Base-by-base conservation (phyloP, 176 grass and related monocot genomes). In the Pontederia paniculata region DNA sequence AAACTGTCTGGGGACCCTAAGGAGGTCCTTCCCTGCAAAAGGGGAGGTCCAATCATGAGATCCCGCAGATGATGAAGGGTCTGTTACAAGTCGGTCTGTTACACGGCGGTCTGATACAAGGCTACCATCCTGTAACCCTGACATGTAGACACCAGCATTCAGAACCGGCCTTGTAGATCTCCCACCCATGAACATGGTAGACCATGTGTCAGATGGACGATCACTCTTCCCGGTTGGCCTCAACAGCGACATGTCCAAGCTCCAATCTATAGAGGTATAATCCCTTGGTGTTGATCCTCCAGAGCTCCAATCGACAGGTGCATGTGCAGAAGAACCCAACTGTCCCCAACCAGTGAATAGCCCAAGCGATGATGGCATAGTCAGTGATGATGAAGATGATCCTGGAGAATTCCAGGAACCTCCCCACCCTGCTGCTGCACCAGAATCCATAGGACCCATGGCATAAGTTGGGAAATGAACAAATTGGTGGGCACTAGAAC, bases 201-300 rank as follows among this genome's bases (percentile, higher is more conserved):
- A 90, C 93, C 93, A 97, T 54, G 93, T 97, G 46, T 87, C 82
- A 0, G 83, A 84, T 63, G 90, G 63, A 60, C 72, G 52, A 12
- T 95, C 78, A 42, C 73, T 80, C 70, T 76, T 83, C 44, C 55
- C 62, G 44, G 80, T 64, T 13, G 79, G 70, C 69, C 86, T 90
- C 70, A 97, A 70, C 21, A 99, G 75, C 5, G 80, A 74, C 54
- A 77, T 54, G 63, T 93, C 94, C 18, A 99, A 54, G 58, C 87
- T 99, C 94, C 87, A 99, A 61, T 98, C 94, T 75, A 98, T 90
- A 52, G 80, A 75, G 25, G 94, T 88, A 69, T 93, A 98, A 61
- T 98, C 87, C 50, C 74, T 80, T 11, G 87, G 73, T 50, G 70
- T 78, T 20, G 54, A 70, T 21, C 72, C 80, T 66, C 79, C 71